Evolutionary conservation across 805 yeast genomes (phyloP), one percentile per base, ranked within the genome.

Genomic region (Candida namnaoensis): DNA sequence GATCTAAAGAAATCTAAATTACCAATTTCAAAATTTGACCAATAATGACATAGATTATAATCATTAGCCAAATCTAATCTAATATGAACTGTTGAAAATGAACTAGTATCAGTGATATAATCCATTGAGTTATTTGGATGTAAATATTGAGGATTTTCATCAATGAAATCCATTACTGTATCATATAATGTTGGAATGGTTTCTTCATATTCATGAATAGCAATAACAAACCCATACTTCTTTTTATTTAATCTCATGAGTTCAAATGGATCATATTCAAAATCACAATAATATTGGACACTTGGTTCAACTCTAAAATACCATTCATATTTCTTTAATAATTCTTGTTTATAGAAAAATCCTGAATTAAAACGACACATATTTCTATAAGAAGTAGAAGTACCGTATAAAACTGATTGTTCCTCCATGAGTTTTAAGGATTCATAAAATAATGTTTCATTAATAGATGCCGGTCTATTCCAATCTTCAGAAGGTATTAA

Each of bases 341-440:
- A 57, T 43, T 78, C 78, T 55, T 88, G 95, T 56, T 84, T 76
- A 66, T 78, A 91, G 65, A 93, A 93, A 58, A 72, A 85, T 0
- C 98, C 97, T 3, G 95, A 82, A 57, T 93, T 91, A 66, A 83
- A 91, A 34, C 96, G 74, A 61, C 98, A 93, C 98, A 93, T 93
- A 61, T 91, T 90, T 57, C 97, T 75, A 55, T 84, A 84, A 1
- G 87, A 78, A 48, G 65, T 59, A 1, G 84, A 76, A 28, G 65
- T 72, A 1, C 88, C 91, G 56, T 84, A 84, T 1, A 82, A 61
- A 7, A 84, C 75, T 3, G 71, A 68, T 10, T 68, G 58, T 13
- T 67, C 66, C 12, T 53, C 61, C 66, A 73, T 64, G 1, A 72
- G 57, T 13, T 63, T 58, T 44, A 81, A 51, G 30, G 70, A 61